These are phyloP conservation scores for Starmerella powellii DNA, from an alignment of 805 yeast genomes.

Conservation along the genomic window DNA sequence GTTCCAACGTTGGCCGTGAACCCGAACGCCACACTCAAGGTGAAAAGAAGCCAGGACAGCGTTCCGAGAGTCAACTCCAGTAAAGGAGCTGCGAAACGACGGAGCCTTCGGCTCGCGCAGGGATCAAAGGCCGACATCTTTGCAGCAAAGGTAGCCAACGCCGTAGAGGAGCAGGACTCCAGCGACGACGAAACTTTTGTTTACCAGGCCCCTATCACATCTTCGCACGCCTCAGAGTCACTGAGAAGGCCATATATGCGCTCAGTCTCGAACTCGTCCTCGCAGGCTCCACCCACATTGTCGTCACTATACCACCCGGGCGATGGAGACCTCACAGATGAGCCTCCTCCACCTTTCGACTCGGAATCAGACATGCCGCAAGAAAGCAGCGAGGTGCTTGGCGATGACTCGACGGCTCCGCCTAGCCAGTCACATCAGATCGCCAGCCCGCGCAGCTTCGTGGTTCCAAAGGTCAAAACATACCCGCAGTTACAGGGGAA, in stretches of 20 bases:
- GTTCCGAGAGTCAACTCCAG: slow-evolving; percentile 19
- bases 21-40: slow-evolving; percentile 14
- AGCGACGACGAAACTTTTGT: slow-evolving; percentile 94
- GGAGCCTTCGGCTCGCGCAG: slow-evolving; percentile 25
- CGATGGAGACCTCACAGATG: neutral
- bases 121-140: slow-evolving; percentile 81
- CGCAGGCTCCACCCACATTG: slow-evolving; percentile 2
- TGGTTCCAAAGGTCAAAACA: slow-evolving; percentile 30
- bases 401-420: neutral
- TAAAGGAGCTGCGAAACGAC: slow-evolving; percentile 33
- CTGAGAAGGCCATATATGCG: slow-evolving; percentile 20
- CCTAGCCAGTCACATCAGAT: neutral
- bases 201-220: slow-evolving; percentile 33
- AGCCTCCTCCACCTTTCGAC: neutral
- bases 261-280: slow-evolving; percentile 14
- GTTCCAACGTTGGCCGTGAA: slow-evolving; percentile 31
- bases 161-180: slow-evolving; percentile 62
- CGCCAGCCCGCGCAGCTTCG: slow-evolving; percentile 8
- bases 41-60: slow-evolving; percentile 26
- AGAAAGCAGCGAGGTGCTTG: neutral
- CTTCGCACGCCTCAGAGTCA: slow-evolving; percentile 7
- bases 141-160: slow-evolving; percentile 89
- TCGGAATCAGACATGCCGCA: neutral
- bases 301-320: slow-evolving; percentile 5
- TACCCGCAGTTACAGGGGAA: neutral